Conservation (phyloP, 2,329 filamentous ascomycete species). For the Onygenales sp. region DNA sequence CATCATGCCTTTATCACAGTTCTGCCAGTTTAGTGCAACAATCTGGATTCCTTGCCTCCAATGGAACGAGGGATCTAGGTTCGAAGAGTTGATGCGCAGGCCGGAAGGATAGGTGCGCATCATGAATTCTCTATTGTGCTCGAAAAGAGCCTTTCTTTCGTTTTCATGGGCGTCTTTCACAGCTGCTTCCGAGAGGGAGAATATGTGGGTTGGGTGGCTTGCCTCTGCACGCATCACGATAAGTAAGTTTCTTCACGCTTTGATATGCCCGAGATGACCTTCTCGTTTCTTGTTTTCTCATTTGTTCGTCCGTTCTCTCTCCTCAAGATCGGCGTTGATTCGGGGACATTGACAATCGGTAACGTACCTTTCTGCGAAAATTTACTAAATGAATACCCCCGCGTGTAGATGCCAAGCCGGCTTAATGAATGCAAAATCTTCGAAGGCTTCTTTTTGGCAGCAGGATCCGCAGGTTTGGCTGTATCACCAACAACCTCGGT, state of each 20-base stretch:
- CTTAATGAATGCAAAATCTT: constrained; percentile 66
- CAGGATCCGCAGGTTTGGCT: neutral
- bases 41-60: constrained; percentile 88
- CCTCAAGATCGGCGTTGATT: neutral
- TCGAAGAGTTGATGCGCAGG: constrained; percentile 71
- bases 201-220: constrained; percentile 51
- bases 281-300: neutral
- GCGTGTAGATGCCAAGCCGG: constrained; percentile 72
- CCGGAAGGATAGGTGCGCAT: constrained; percentile 87
- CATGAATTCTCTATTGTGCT: constrained; percentile 71
- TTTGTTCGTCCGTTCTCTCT: neutral
- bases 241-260: neutral
- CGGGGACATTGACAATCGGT: constrained; percentile 1
- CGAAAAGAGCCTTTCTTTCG: constrained; percentile 55
- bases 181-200: constrained; percentile 53
- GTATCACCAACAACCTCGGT: constrained; percentile 9
- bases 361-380: constrained; percentile 57
- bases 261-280: neutral
- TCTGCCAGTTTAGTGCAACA: constrained; percentile 90
- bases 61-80: constrained; percentile 73
- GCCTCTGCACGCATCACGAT: constrained; percentile 25
- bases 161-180: constrained; percentile 54
- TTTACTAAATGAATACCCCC: constrained; percentile 68
- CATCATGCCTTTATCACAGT: constrained; percentile 88
- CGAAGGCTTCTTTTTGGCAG: constrained; percentile 37